Percentiles rank a stretch among this genome's conserved stretches.
phyloP scores from a whole-genome alignment of 2,329 filamentous ascomycete genomes.

The Pseudopithomyces chartarum region DNA sequence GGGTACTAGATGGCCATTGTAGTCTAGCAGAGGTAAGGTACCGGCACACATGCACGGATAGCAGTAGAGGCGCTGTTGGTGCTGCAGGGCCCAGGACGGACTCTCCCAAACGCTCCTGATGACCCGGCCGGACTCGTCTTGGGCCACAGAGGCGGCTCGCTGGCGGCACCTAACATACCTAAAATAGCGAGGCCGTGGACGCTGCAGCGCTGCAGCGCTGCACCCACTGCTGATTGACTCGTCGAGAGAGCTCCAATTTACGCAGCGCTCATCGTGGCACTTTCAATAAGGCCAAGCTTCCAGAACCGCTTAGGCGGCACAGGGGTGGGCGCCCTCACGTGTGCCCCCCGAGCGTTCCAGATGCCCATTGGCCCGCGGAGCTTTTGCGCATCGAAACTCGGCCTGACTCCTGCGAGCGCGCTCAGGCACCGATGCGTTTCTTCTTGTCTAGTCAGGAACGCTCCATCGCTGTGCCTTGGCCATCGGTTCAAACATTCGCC shows the following conservation, averaged over 20 bases:
- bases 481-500: neutral
- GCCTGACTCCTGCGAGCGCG: neutral
- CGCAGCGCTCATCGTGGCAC: neutral
- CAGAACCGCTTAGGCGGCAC: neutral
- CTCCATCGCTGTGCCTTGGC: neutral
- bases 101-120: neutral
- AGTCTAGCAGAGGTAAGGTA: no score
- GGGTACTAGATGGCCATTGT: no score
- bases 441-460: constrained; percentile 11
- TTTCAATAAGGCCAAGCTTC: constrained; percentile 10
- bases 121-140: constrained; percentile 1
- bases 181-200: constrained; percentile 6
- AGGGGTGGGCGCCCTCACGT: constrained; percentile 1
- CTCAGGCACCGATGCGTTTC: neutral
- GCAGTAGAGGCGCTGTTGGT: neutral
- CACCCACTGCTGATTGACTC: constrained; percentile 1
- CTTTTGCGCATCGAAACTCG: neutral
- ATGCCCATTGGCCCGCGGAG: neutral
- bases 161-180: constrained; percentile 6
- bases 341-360: neutral
- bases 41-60: no score
- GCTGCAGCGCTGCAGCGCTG: neutral
- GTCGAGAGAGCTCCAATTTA: neutral
- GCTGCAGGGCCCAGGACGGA: constrained; percentile 1
- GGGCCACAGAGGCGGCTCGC: neutral